A percentile compares a stretch with the other conserved stretches of the same genome.
Conservation (phyloP, 2,329 filamentous ascomycete genomes). For the Achaetomium macrosporum region DNA sequence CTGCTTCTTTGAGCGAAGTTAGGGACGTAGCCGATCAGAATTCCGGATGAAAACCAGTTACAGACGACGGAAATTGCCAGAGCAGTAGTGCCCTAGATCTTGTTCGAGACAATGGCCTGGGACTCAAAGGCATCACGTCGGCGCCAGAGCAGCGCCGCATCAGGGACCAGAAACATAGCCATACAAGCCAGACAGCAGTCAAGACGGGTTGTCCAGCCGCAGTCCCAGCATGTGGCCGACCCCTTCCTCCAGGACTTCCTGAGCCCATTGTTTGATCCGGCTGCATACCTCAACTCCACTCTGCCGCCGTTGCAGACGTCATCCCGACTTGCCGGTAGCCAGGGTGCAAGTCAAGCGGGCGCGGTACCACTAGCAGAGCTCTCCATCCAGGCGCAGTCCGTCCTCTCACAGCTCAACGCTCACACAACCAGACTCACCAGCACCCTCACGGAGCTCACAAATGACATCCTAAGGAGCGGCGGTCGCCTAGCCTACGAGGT, state of each 20-base stretch:
- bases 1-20: no score
- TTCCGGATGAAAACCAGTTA: no score
- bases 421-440: constrained; percentile 79
- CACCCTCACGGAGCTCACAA: constrained; percentile 80
- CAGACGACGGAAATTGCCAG: no score
- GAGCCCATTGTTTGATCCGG: constrained; percentile 70
- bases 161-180: constrained; percentile 33
- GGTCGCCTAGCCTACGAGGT: constrained; percentile 90
- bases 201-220: constrained; percentile 35
- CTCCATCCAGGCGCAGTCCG: constrained; percentile 71
- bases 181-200: constrained; percentile 38
- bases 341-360: constrained; percentile 23
- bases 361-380: constrained; percentile 65
- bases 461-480: constrained; percentile 87
- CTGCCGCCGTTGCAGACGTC: constrained; percentile 60
- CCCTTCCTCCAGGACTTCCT: constrained; percentile 70
- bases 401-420: constrained; percentile 82
- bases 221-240: constrained; percentile 62
- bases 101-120: constrained; percentile 32
- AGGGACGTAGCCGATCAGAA: no score
- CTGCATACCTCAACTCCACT: constrained; percentile 74
- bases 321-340: constrained; percentile 22
- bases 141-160: constrained; percentile 42
- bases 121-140: constrained; percentile 37
- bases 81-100: no score